Base-by-base conservation (phyloP, 176 grass and related monocot species). In the Aegilops bicornis region DNA sequence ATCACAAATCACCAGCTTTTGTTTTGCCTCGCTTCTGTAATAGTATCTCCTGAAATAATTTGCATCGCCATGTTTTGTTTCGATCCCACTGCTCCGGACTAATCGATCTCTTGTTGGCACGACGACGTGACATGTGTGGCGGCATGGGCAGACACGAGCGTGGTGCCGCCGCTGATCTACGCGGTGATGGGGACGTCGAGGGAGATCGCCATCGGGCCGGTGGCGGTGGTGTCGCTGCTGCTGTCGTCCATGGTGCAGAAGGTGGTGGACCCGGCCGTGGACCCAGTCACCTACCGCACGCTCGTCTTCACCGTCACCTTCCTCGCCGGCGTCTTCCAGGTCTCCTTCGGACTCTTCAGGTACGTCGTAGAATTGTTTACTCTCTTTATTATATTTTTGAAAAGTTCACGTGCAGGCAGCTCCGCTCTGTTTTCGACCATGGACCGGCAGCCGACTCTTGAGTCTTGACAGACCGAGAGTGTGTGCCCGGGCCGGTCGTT, bases 141-240 rank as follows among this genome's bases (percentile, higher is more conserved):
- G 52, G 29, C 43, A 47, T 47, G 12, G 47, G 74, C 63, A 98
- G 96, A 98, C 91, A 98, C 96, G 42, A 98, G 90, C 47, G 90
- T 98, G 0, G 93, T 95, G 11, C 96, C 93, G 66, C 96, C 96
- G 19, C 84, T 98, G 77, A 91, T 98, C 79, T 98, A 98, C 84
- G 88, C 96, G 10, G 86, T 98, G 30, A 95, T 98, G 96, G 96
- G 96, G 45, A 89, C 89, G 83, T 98, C 96, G 69, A 77, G 86
- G 89, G 96, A 98, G 77, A 89, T 98, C 67, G 96, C 93, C 71
- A 88, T 98, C 52, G 96, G 93, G 8, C 96, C 96, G 12, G 96
- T 98, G 50, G 96, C 96, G 75, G 96, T 98, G 7, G 93, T 98
- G 10, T 98, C 96, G 78, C 91, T 98, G 82, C 93, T 98, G 43